A percentile compares a stretch with the other conserved stretches of the same genome.
Evolutionary conservation across 202 grass and related monocot genomes (phyloP).

Genomic region (Carex arenaria): DNA sequence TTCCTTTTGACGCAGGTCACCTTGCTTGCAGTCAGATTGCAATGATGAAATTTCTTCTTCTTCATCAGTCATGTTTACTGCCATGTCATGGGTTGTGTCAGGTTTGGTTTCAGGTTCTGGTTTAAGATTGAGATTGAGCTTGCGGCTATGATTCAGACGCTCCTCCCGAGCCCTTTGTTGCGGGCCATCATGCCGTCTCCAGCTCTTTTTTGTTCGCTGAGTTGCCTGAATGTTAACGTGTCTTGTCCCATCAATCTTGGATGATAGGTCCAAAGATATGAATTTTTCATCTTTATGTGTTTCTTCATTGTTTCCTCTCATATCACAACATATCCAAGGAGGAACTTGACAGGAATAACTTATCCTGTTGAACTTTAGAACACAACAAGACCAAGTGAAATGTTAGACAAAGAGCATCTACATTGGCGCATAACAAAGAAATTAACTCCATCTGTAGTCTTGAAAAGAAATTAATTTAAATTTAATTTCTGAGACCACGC

Average conservation of each 20-base stretch:
- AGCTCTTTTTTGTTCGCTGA: constrained; percentile 64
- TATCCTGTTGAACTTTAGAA: constrained; percentile 82
- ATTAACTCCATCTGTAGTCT: no score
- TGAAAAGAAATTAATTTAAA: no score
- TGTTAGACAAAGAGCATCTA: not conserved
- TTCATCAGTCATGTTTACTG: constrained; percentile 80
- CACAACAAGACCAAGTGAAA: constrained; percentile 15
- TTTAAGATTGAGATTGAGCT: constrained; percentile 68
- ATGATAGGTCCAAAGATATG: constrained; percentile 30
- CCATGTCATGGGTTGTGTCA: constrained; percentile 44
- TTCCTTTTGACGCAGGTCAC: not conserved
- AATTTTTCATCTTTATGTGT: constrained; percentile 34
- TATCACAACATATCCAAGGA: constrained; percentile 83
- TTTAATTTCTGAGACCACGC: no score
- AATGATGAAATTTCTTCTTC: constrained; percentile 42
- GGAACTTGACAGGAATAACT: constrained; percentile 59
- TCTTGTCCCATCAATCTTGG: constrained; percentile 35
- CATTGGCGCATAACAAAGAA: no score
- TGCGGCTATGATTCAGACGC: constrained; percentile 69
- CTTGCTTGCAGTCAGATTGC: constrained; percentile 12
- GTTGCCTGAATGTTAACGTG: constrained; percentile 51
- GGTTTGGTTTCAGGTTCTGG: constrained; percentile 21
- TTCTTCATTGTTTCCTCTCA: constrained; percentile 59
- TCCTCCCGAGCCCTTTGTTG: constrained; percentile 90
- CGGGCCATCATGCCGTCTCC: constrained; percentile 60